phyloP scores from a whole-genome alignment of 805 yeast species.

The Candida orba region DNA sequence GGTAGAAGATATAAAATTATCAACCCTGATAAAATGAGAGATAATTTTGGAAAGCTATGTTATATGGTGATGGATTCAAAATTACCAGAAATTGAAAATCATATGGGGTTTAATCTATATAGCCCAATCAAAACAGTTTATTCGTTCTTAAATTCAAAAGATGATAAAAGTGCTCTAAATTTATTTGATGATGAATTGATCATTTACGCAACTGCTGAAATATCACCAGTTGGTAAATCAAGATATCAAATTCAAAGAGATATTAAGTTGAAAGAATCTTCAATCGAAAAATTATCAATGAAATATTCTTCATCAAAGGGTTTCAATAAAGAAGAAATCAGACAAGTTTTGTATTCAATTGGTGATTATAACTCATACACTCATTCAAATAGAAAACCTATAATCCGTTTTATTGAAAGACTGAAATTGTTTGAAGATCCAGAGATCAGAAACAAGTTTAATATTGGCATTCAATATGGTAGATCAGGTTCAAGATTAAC shows the following conservation, averaged over 20 bases:
- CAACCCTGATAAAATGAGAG: slow-evolving; percentile 80
- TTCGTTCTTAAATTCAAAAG: slow-evolving; percentile 36
- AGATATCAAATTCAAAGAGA: slow-evolving; percentile 48
- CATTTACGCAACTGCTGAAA: slow-evolving; percentile 60
- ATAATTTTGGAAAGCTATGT: slow-evolving; percentile 70
- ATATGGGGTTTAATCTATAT: slow-evolving; percentile 70
- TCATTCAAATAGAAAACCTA: slow-evolving; percentile 62
- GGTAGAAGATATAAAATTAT: slow-evolving; percentile 77
- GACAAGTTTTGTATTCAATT: slow-evolving; percentile 66
- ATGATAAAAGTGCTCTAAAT: slow-evolving; percentile 28
- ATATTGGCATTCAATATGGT: slow-evolving; percentile 61
- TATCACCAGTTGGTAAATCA: slow-evolving; percentile 50
- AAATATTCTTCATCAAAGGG: slow-evolving; percentile 37
- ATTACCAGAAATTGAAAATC: slow-evolving; percentile 58
- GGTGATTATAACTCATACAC: slow-evolving; percentile 75
- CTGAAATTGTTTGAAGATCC: slow-evolving; percentile 41
- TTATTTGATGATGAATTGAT: slow-evolving; percentile 53
- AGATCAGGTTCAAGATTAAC: slow-evolving; percentile 63
- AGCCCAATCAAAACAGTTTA: slow-evolving; percentile 64
- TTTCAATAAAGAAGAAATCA: slow-evolving; percentile 51
- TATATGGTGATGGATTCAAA: slow-evolving; percentile 85
- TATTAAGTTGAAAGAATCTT: slow-evolving; percentile 59
- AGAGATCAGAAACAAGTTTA: slow-evolving; percentile 33
- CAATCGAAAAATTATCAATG: slow-evolving; percentile 52
- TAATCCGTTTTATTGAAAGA: slow-evolving; percentile 50